These are phyloP conservation scores for Calonectria pseudoturangicola DNA, from an alignment of 2,329 filamentous ascomycete species.

Conservation along the genomic window DNA sequence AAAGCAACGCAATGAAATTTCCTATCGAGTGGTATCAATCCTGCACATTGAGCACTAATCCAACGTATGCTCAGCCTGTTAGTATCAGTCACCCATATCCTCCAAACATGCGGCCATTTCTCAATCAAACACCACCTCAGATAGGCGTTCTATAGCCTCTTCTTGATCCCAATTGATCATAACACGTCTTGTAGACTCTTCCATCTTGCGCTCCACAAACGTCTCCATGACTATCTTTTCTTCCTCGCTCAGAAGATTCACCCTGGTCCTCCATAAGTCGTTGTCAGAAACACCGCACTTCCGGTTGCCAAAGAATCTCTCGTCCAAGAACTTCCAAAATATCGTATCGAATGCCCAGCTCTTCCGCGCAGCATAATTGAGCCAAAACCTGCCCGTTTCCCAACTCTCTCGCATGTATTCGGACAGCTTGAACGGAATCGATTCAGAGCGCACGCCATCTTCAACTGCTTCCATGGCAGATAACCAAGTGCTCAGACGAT, in stretches of 20 bases:
- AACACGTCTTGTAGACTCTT: background rate
- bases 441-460: background rate
- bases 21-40: background rate
- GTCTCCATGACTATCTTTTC: conserved; percentile 19
- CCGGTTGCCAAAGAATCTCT: conserved; percentile 55
- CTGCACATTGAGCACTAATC: background rate
- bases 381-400: conserved; percentile 58
- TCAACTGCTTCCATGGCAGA: conserved; percentile 52
- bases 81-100: background rate
- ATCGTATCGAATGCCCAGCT: conserved; percentile 62
- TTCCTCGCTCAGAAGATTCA: background rate
- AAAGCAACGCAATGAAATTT: background rate
- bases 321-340: conserved; percentile 61
- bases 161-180: background rate
- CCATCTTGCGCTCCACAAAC: conserved; percentile 1
- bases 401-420: conserved; percentile 61
- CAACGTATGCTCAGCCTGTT: background rate
- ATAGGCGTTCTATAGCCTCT: background rate
- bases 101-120: background rate
- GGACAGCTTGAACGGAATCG: conserved; percentile 49
- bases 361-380: conserved; percentile 60
- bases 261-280: conserved; percentile 7
- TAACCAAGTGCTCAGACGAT: conserved; percentile 59
- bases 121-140: background rate
- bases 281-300: background rate